Conservation (phyloP, 768 basidiomycete genomes). For the Agaricus sinodeliciosus region DNA sequence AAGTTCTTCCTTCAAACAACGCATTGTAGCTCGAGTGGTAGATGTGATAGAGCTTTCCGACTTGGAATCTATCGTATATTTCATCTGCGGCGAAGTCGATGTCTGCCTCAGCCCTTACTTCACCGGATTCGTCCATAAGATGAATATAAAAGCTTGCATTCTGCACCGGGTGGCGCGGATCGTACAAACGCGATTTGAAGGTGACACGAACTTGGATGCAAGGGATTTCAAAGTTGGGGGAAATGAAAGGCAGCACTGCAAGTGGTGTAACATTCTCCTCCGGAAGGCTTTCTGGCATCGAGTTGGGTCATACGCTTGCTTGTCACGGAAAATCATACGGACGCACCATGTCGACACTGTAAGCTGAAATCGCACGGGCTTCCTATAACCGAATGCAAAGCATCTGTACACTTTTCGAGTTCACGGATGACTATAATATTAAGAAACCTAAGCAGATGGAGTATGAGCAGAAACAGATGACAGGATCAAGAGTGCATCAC, state of each 20-base stretch:
- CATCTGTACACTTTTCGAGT: background rate
- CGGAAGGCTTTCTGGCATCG: no score
- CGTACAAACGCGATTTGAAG: background rate
- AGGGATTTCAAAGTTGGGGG: background rate
- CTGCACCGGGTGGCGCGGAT: background rate
- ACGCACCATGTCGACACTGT: no score
- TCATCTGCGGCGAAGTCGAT: slow-evolving; percentile 70
- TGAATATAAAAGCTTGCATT: background rate
- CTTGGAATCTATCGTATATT: slow-evolving; percentile 75
- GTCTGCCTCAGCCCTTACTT: slow-evolving; percentile 87
- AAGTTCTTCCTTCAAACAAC: slow-evolving; percentile 29
- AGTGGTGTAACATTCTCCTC: background rate
- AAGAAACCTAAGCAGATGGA: background rate
- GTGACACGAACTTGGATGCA: slow-evolving; percentile 2
- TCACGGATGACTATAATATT: background rate
- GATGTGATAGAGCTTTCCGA: slow-evolving; percentile 88
- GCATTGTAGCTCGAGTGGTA: slow-evolving; percentile 31
- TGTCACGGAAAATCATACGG: background rate
- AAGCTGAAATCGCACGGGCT: background rate
- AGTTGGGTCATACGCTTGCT: background rate
- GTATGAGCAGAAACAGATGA: no score
- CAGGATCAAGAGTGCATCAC: background rate
- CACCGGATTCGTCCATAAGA: slow-evolving; percentile 89
- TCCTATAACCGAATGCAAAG: background rate
- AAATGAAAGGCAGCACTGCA: background rate